These are phyloP conservation scores for Trichoderma cornu-damae DNA, from an alignment of 2,329 filamentous ascomycete species.

Conservation along the genomic window DNA sequence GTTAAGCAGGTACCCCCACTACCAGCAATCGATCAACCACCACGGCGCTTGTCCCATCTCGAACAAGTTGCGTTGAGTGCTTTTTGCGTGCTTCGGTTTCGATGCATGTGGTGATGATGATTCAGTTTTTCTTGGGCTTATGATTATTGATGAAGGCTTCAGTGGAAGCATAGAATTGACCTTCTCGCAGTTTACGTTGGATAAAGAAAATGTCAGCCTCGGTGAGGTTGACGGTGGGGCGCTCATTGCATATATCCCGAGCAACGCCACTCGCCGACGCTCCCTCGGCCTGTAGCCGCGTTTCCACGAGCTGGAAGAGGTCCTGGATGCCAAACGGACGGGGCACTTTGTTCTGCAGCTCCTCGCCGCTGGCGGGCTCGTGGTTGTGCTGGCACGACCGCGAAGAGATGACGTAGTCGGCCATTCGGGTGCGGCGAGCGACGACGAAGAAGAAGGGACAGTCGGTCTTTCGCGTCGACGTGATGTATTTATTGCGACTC, in stretches of 20 bases:
- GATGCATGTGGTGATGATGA: too few species aligned
- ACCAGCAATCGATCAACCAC: neutral
- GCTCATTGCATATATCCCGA: constrained; percentile 11
- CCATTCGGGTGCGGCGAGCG: constrained; percentile 13
- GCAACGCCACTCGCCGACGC: constrained; percentile 8
- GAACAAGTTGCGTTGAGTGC: too few species aligned
- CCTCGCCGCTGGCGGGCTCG: constrained; percentile 12
- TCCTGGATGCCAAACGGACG: constrained; percentile 16
- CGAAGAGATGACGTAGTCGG: constrained; percentile 16
- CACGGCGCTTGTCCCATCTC: too few species aligned
- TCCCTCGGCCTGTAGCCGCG: constrained; percentile 8
- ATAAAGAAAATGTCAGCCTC: constrained; percentile 17
- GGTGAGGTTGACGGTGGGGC: constrained; percentile 10
- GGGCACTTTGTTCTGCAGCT: constrained; percentile 13
- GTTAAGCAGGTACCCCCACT: constrained; percentile 5
- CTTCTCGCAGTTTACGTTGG: constrained; percentile 17
- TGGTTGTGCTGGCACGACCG: constrained; percentile 15
- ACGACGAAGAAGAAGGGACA: constrained; percentile 16
- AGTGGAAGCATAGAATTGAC: constrained; percentile 13
- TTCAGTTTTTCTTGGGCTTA: constrained; percentile 14
- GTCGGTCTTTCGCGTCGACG: constrained; percentile 13
- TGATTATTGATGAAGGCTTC: constrained; percentile 15
- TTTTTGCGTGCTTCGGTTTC: too few species aligned
- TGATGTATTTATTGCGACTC: constrained; percentile 17
- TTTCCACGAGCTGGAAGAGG: constrained; percentile 10